These are phyloP conservation scores for Xylaria bambusicola DNA, from an alignment of 495 filamentous ascomycete genomes.

Conservation along the genomic window DNA sequence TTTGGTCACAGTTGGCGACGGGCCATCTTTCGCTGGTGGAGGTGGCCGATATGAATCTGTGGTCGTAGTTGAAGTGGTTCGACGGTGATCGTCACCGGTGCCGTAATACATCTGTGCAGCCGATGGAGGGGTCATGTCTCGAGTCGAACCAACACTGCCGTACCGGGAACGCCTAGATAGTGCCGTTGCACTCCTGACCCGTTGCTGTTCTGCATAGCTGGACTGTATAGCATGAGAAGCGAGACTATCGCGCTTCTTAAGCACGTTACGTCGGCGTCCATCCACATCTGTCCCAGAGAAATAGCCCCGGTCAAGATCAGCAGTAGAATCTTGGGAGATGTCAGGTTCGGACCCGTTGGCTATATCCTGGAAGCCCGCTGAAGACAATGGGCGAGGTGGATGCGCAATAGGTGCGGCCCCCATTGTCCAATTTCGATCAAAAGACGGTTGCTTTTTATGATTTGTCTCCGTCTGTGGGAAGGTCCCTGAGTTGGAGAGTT, in stretches of 20 bases:
- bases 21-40: conserved; percentile 49
- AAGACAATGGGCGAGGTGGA: conserved; percentile 45
- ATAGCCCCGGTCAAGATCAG: conserved; percentile 85
- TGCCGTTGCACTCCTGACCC: conserved; percentile 59
- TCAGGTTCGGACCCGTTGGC: conserved; percentile 33
- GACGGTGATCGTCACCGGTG: conserved; percentile 44
- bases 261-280: conserved; percentile 68
- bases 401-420: conserved; percentile 48
- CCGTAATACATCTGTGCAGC: conserved; percentile 67
- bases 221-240: conserved; percentile 62
- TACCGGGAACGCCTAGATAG: conserved; percentile 75
- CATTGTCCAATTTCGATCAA: conserved; percentile 89
- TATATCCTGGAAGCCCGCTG: conserved; percentile 46
- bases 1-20: conserved; percentile 64
- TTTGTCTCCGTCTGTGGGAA: conserved; percentile 38
- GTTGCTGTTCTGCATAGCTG: conserved; percentile 73
- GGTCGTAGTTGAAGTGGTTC: conserved; percentile 53
- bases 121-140: conserved; percentile 39
- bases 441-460: conserved; percentile 82
- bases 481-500: conserved; percentile 33
- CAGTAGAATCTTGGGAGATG: conserved; percentile 39
- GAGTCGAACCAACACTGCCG: conserved; percentile 64
- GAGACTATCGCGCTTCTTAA: conserved; percentile 73
- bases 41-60: conserved; percentile 49
- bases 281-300: conserved; percentile 90